phyloP scores from a whole-genome alignment of 768 basidiomycete genomes.

The Pleurotus eryngii region DNA sequence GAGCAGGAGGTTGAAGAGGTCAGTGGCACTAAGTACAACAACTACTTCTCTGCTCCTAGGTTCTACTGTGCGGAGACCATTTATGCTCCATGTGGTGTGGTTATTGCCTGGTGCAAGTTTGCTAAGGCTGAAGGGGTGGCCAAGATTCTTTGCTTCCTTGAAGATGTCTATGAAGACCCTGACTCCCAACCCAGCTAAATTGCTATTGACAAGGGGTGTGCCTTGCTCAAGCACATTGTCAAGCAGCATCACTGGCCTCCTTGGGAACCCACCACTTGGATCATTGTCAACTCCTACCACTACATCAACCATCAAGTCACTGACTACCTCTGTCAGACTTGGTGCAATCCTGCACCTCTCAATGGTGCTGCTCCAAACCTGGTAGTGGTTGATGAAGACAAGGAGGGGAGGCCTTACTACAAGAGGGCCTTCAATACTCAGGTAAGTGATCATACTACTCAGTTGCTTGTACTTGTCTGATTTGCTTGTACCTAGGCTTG shows the following conservation, averaged over 20 bases:
- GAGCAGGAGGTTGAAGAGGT: constrained; percentile 2
- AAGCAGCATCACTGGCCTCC: constrained; percentile 4
- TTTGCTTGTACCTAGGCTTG: constrained; percentile 15
- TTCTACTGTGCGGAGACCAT: constrained; percentile 10
- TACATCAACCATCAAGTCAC: constrained; percentile 21
- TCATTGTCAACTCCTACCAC: constrained; percentile 22
- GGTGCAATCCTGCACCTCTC: constrained; percentile 27
- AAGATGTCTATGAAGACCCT: constrained; percentile 16
- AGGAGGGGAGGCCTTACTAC: constrained; percentile 16
- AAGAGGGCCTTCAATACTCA: constrained; percentile 25
- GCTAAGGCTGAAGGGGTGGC: constrained; percentile 22
- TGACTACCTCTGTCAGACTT: constrained; percentile 24
- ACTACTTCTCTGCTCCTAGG: constrained; percentile 19
- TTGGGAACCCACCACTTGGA: constrained; percentile 15
- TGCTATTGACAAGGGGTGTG: constrained; percentile 25
- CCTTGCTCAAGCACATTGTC: constrained; percentile 10
- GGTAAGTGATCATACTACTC: constrained; percentile 12
- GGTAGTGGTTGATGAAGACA: constrained; percentile 16
- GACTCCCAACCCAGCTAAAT: constrained; percentile 18
- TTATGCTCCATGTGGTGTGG: constrained; percentile 18
- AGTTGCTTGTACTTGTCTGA: constrained; percentile 12
- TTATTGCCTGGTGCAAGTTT: constrained; percentile 27
- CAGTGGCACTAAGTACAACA: constrained; percentile 21
- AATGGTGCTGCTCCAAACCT: constrained; percentile 29
- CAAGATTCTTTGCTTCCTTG: constrained; percentile 17